Conservation (phyloP, 2,329 filamentous ascomycete species). For the Alternaria consortialis region DNA sequence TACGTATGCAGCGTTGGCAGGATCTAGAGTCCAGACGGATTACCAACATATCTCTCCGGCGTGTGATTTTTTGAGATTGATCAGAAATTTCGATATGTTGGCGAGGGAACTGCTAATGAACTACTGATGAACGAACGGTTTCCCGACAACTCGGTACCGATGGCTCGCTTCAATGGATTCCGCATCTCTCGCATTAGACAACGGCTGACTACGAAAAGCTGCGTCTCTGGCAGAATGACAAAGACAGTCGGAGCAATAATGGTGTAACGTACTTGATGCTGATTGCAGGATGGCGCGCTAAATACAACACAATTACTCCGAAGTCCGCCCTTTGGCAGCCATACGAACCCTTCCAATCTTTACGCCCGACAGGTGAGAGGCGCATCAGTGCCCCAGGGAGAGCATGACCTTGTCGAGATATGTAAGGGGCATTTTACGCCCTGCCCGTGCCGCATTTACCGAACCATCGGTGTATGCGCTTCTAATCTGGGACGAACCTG, state of each 20-base stretch:
- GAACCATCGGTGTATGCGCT: background rate
- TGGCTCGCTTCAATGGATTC: constrained; percentile 3
- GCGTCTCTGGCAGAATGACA: background rate
- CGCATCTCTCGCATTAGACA: constrained; percentile 1
- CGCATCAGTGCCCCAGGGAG: background rate
- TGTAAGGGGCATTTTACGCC: constrained; percentile 5
- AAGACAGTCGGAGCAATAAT: background rate
- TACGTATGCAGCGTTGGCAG: constrained; percentile 15
- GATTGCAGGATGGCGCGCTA: constrained; percentile 5
- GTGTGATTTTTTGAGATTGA: constrained; percentile 5
- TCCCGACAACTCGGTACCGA: constrained; percentile 4
- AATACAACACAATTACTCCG: constrained; percentile 1
- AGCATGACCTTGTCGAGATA: background rate
- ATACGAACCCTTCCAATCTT: background rate
- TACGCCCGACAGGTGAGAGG: background rate
- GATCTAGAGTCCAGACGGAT: background rate
- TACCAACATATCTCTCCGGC: background rate
- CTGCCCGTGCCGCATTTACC: constrained; percentile 1
- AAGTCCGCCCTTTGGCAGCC: constrained; percentile 8
- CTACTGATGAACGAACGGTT: background rate
- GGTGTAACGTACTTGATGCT: constrained; percentile 3
- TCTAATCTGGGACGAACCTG: background rate
- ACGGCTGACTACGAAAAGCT: background rate
- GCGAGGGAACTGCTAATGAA: constrained; percentile 1
- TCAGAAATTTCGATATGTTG: background rate